Conservation (phyloP, 768 basidiomycete species). For the Phaeolepiota aurea region DNA sequence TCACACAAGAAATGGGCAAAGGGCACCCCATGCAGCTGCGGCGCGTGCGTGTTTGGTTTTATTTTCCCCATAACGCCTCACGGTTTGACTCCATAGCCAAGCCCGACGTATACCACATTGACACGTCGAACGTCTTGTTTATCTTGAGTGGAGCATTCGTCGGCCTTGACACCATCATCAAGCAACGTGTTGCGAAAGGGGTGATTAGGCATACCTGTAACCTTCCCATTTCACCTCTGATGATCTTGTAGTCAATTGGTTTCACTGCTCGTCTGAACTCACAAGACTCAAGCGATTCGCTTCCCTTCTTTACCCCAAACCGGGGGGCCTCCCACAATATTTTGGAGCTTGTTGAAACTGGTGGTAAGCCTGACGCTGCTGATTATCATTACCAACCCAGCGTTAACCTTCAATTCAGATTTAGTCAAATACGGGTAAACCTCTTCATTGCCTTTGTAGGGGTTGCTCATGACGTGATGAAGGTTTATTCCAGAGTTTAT, state of each 20-base stretch:
- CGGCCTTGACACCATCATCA: conserved; percentile 78
- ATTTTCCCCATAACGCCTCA: not conserved
- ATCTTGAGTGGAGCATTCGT: conserved; percentile 94
- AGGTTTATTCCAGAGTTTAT: conserved; percentile 95
- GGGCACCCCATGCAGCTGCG: conserved; percentile 24
- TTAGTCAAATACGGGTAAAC: conserved; percentile 74
- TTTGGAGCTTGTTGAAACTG: conserved; percentile 66
- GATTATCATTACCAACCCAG: not conserved
- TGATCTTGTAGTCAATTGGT: conserved; percentile 73
- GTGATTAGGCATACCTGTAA: too few species aligned
- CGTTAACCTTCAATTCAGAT: conserved; percentile 33
- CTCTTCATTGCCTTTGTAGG: not conserved
- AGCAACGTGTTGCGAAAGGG: conserved; percentile 74
- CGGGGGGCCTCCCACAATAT: conserved; percentile 41
- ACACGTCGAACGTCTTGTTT: conserved; percentile 91
- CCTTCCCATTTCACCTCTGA: conserved; percentile 1
- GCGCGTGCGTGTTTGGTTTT: not conserved
- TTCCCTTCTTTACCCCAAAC: conserved; percentile 79
- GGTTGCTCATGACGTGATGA: conserved; percentile 5
- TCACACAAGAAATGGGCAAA: conserved; percentile 41
- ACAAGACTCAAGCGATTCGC: conserved; percentile 23
- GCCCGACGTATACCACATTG: conserved; percentile 66
- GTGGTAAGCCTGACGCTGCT: conserved; percentile 37
- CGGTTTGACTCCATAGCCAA: conserved; percentile 25
- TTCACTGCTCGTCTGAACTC: conserved; percentile 46